Percentiles rank a stretch among this genome's conserved stretches.
Conservation (phyloP, 148 eudicot species). For the Diospyros lotus region DNA sequence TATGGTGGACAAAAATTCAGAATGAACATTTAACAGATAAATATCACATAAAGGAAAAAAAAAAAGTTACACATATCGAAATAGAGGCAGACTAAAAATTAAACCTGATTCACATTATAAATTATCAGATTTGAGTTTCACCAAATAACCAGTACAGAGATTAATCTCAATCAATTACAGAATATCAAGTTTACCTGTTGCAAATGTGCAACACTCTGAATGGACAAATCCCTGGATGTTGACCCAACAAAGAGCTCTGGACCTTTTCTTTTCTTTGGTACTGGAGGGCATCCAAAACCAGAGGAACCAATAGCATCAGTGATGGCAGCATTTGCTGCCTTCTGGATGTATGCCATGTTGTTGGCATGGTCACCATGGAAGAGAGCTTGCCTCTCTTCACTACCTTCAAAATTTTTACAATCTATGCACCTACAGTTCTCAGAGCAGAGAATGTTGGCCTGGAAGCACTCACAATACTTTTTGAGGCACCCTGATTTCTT, state of each 20-base stretch:
- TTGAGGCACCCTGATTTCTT: slow-evolving; percentile 94
- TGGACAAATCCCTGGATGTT: slow-evolving; percentile 52
- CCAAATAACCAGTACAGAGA: not conserved
- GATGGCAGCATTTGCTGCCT: slow-evolving; percentile 95
- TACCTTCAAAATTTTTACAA: slow-evolving; percentile 93
- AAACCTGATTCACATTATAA: not conserved
- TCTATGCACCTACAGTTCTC: slow-evolving; percentile 91
- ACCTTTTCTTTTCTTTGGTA: slow-evolving; percentile 66
- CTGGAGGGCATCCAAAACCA: slow-evolving; percentile 74
- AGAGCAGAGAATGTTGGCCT: slow-evolving; percentile 91
- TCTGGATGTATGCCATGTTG: slow-evolving; percentile 64
- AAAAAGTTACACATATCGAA: not conserved
- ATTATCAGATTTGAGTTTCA: not conserved
- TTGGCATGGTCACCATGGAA: slow-evolving; percentile 88
- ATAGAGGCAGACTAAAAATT: not conserved
- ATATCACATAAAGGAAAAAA: not conserved
- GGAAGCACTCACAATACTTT: slow-evolving; percentile 95
- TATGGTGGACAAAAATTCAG: not conserved
- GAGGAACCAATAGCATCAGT: slow-evolving; percentile 94
- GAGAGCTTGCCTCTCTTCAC: slow-evolving; percentile 91
- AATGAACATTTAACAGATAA: not conserved
- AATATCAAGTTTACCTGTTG: slow-evolving; percentile 52
- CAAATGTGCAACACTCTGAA: slow-evolving; percentile 42
- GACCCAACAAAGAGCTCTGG: slow-evolving; percentile 60
- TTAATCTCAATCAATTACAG: not conserved